Conservation (phyloP, 2,329 filamentous ascomycete genomes). For the Akanthomyces lecanii region DNA sequence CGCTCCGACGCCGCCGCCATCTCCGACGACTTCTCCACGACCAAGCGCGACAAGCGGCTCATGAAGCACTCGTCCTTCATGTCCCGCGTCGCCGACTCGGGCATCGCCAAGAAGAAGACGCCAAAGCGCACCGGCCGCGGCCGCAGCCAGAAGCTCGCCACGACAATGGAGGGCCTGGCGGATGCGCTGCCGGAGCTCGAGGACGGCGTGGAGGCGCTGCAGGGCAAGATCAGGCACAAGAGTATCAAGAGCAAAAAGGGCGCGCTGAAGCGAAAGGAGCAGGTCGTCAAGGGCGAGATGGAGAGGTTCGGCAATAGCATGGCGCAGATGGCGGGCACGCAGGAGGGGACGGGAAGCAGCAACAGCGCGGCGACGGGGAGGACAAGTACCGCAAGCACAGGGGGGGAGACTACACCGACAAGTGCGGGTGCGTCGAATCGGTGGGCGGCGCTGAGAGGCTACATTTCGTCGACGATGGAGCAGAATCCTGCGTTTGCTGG, state of each 20-base stretch:
- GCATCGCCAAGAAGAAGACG: neutral
- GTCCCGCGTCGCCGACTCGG: conserved; percentile 64
- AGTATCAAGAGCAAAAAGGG: conserved; percentile 72
- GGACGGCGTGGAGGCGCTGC: conserved; percentile 40
- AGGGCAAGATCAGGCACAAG: conserved; percentile 65
- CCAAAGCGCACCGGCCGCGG: conserved; percentile 38
- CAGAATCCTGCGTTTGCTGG: conserved; percentile 71
- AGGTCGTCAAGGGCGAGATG: conserved; percentile 73
- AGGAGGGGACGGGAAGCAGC: conserved; percentile 18
- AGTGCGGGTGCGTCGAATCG: conserved; percentile 41
- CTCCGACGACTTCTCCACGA: conserved; percentile 58
- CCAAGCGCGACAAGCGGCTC: conserved; percentile 77
- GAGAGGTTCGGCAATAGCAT: conserved; percentile 80
- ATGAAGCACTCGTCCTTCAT: conserved; percentile 81
- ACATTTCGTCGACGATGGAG: conserved; percentile 85
- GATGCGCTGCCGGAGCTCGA: conserved; percentile 69
- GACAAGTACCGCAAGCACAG: neutral
- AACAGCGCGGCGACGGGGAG: neutral
- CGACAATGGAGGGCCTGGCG: conserved; percentile 70
- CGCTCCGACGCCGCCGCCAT: conserved; percentile 47
- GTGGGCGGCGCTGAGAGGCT: conserved; percentile 78
- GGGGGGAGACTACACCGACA: conserved; percentile 12
- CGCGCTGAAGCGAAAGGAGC: conserved; percentile 78
- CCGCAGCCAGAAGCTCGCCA: conserved; percentile 72
- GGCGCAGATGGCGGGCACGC: conserved; percentile 60